These are phyloP conservation scores for Ambrosiella beaveri DNA, from an alignment of 2,329 filamentous ascomycete genomes.

Conservation along the genomic window DNA sequence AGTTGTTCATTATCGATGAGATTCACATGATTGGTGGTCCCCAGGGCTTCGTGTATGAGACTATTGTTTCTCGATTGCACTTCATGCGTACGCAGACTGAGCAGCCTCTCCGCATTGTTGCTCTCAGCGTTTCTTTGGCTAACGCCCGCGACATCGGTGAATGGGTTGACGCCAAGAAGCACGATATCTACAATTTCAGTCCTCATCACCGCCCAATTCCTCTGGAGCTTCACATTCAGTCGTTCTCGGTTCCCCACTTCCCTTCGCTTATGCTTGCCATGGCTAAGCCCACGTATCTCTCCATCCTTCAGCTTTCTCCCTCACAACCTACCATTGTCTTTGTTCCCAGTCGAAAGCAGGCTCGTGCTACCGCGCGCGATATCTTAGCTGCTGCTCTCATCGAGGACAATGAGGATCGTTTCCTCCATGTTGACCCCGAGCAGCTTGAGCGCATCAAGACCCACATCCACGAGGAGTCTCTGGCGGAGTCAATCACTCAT, in stretches of 20 bases:
- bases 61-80: slow-evolving; percentile 94
- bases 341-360: slow-evolving; percentile 85
- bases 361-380: slow-evolving; percentile 70
- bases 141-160: slow-evolving; percentile 90
- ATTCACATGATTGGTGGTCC: slow-evolving; percentile 81
- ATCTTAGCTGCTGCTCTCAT: slow-evolving; percentile 72
- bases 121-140: slow-evolving; percentile 76
- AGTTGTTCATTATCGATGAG: slow-evolving; percentile 88
- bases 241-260: slow-evolving; percentile 90
- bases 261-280: slow-evolving; percentile 97
- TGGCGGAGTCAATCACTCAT: slow-evolving; percentile 79
- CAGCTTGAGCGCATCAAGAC: slow-evolving; percentile 70
- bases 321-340: slow-evolving; percentile 86
- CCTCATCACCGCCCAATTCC: slow-evolving; percentile 78
- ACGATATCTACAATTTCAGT: slow-evolving; percentile 98
- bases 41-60: slow-evolving; percentile 81
- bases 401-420: slow-evolving; percentile 84
- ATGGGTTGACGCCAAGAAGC: slow-evolving; percentile 95
- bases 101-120: slow-evolving; percentile 69
- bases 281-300: slow-evolving; percentile 83
- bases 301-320: slow-evolving; percentile 72
- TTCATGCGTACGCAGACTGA: slow-evolving; percentile 83
- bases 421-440: slow-evolving; percentile 68
- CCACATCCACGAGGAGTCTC: slow-evolving; percentile 66
- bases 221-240: slow-evolving; percentile 85